Evolutionary conservation across 2,329 filamentous ascomycete genomes (phyloP), one percentile per base, ranked within the genome.

Genomic region (Teratosphaeria nubilosa): DNA sequence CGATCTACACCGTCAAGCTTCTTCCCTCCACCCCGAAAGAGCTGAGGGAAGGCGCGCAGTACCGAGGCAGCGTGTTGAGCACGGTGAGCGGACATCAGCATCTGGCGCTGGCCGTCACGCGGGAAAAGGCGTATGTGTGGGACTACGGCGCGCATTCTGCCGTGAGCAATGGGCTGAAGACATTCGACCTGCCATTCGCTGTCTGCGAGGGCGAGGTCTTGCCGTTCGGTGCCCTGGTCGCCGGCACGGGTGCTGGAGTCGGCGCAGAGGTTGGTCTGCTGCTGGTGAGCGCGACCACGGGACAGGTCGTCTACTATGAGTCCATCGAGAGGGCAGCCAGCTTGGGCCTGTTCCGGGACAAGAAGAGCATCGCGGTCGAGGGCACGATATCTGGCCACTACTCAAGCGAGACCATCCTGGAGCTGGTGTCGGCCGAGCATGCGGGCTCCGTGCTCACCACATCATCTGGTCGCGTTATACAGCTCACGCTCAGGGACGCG

Each of bases 291-390:
- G 88, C 92, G 13, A 83, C 83, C 20, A 91, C 81, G 54, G 94
- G 94, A 56, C 91, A 86, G 72, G 84, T 97, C 56, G 86, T 90
- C 51, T 97, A 94, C 73, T 97, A 94, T 91, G 94, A 97, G 71
- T 95, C 90, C 45, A 88, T 97, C 62, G 91, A 92, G 58, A 91
- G 86, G 72, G 91, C 90, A 10, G 88, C 91, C 45, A 90, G 90
- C 0, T 80, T 95, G 57, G 89, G 88, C 62, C 83, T 95, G 48
- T 88, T 92, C 68, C 86, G 88, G 63, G 87, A 95, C 70, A 88
- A 89, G 68, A 85, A 88, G 63, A 86, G 85, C 63, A 22, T 48
- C 5, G 89, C 89, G 16, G 83, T 95, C 16, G 90, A 95, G 68
- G 84, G 88, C 52, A 77, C 77, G 2, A 84, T 96, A 61, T 79